Percentiles rank a stretch among this genome's conserved stretches.
phyloP scores from a whole-genome alignment of 2,329 filamentous ascomycete genomes.

The Acrodontium crateriforme region DNA sequence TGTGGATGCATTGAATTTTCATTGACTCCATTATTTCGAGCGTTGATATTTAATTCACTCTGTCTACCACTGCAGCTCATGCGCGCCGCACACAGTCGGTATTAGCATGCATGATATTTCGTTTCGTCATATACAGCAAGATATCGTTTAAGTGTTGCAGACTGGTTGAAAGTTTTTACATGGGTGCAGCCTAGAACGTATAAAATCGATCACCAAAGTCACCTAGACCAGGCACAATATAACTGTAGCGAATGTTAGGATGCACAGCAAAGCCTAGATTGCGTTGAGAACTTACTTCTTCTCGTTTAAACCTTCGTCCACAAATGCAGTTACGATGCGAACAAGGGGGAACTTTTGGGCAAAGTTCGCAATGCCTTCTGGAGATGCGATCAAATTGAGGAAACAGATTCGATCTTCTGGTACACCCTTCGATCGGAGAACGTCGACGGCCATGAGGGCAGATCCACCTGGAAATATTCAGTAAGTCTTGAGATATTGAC shows the following conservation, averaged over 20 bases:
- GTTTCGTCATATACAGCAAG: too few species aligned
- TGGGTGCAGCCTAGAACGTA: conserved; percentile 52
- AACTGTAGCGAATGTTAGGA: too few species aligned
- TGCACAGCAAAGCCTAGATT: too few species aligned
- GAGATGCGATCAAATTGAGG: conserved; percentile 93
- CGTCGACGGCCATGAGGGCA: conserved; percentile 91
- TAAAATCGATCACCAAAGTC: conserved; percentile 96
- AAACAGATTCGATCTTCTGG: conserved; percentile 93
- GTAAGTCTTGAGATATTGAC: conserved; percentile 2
- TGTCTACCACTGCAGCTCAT: too few species aligned
- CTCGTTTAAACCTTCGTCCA: conserved; percentile 90
- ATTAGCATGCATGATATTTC: too few species aligned
- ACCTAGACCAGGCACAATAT: conserved; percentile 84
- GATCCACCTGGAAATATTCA: conserved; percentile 54
- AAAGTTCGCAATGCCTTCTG: conserved; percentile 80
- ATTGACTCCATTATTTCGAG: too few species aligned
- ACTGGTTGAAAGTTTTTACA: too few species aligned
- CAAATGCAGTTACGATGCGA: conserved; percentile 86
- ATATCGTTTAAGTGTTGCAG: too few species aligned
- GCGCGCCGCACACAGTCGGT: too few species aligned
- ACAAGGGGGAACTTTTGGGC: conserved; percentile 78
- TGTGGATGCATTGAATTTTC: too few species aligned
- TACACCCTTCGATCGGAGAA: conserved; percentile 77
- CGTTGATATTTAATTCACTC: too few species aligned
- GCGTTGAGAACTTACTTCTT: too few species aligned